Conservation (phyloP, 2,329 filamentous ascomycete genomes). For the Dactylellina drechsleri region DNA sequence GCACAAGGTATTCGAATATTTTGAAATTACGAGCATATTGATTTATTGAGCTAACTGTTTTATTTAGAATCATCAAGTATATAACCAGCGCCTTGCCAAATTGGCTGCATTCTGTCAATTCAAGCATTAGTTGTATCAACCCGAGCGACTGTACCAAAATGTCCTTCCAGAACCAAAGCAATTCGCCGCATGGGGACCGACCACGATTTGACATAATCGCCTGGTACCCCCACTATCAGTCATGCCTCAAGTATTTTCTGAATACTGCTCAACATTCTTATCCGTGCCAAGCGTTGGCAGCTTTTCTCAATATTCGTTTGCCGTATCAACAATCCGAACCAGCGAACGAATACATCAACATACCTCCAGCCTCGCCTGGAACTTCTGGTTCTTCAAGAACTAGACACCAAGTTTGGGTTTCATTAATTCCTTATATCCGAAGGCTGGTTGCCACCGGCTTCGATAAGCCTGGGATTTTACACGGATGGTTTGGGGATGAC, state of each 20-base stretch:
- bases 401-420: conserved; percentile 65
- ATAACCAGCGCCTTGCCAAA: too few species aligned
- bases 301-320: conserved; percentile 89
- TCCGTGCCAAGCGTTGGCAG: conserved; percentile 85
- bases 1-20: too few species aligned
- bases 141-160: conserved; percentile 1
- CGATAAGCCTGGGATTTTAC: conserved; percentile 84
- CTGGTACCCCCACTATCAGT: conserved; percentile 92
- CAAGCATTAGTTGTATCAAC: too few species aligned
- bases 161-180: conserved; percentile 39
- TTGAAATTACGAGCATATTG: too few species aligned
- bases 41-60: too few species aligned
- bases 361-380: conserved; percentile 46
- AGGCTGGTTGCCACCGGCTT: conserved; percentile 91
- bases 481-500: conserved; percentile 96
- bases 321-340: conserved; percentile 76
- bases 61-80: too few species aligned
- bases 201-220: conserved; percentile 79
- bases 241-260: conserved; percentile 89
- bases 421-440: conserved; percentile 86
- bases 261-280: conserved; percentile 86
- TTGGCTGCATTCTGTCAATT: too few species aligned
- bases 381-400: conserved; percentile 42
- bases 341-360: conserved; percentile 51
- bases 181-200: conserved; percentile 32